A percentile compares a stretch with the other conserved stretches of the same genome.
These are phyloP conservation scores for Wickerhamomyces alni DNA, from an alignment of 805 yeast species.

Conservation along the genomic window DNA sequence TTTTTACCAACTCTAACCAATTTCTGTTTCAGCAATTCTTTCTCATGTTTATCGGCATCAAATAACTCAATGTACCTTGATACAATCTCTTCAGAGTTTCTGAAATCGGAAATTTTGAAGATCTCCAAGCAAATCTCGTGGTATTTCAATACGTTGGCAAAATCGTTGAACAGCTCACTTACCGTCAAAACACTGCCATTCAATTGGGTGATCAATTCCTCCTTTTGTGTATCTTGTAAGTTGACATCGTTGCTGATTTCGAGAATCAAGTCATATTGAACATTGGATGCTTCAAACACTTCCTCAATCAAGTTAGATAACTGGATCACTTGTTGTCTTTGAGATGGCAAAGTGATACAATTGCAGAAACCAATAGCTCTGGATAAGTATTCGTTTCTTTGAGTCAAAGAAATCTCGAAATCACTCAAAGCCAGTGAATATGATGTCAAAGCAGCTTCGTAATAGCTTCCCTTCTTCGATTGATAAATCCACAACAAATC, in stretches of 20 bases:
- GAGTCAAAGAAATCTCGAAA: conserved; percentile 58
- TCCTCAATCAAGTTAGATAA: conserved; percentile 68
- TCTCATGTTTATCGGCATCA: conserved; percentile 24
- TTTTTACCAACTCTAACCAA: conserved; percentile 50
- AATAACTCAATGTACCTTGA: conserved; percentile 76
- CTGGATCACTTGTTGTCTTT: conserved; percentile 71
- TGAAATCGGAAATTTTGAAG: conserved; percentile 78
- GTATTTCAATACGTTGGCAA: conserved; percentile 83
- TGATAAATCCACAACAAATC: conserved; percentile 85
- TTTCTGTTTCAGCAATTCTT: conserved; percentile 17
- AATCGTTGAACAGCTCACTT: conserved; percentile 78
- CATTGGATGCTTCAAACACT: conserved; percentile 76
- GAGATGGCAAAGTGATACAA: conserved; percentile 70
- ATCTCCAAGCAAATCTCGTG: conserved; percentile 74
- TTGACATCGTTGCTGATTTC: conserved; percentile 47
- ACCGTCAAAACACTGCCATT: conserved; percentile 63
- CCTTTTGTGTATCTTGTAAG: conserved; percentile 41
- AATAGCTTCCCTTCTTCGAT: conserved; percentile 73
- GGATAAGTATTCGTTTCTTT: conserved; percentile 82
- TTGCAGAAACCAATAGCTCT: conserved; percentile 92
- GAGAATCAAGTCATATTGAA: conserved; percentile 52
- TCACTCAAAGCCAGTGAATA: conserved; percentile 70
- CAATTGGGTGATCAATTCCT: conserved; percentile 45
- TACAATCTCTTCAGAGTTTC: conserved; percentile 76
- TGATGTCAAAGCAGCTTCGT: conserved; percentile 78